phyloP scores from a whole-genome alignment of 2,329 filamentous ascomycete species.

The Geosmithia morbida region DNA sequence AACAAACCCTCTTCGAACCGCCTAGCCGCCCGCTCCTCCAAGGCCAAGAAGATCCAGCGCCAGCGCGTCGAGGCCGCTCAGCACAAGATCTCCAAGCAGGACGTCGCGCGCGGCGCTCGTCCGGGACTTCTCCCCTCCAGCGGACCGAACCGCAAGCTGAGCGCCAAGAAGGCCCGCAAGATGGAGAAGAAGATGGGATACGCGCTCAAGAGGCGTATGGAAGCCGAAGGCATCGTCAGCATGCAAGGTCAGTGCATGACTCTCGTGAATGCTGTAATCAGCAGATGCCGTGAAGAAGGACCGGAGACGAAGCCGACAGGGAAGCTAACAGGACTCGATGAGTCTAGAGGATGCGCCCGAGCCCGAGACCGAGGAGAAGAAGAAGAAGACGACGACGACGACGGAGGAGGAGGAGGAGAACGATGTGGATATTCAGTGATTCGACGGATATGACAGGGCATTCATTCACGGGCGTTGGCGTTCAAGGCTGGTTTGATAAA shows the following conservation, averaged over 20 bases:
- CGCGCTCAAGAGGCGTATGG: conserved; percentile 36
- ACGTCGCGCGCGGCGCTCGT: conserved; percentile 33
- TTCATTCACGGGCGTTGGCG: too few species aligned
- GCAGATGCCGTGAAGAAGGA: background rate
- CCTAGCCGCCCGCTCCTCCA: conserved; percentile 28
- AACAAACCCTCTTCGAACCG: conserved; percentile 42
- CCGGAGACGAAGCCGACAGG: background rate
- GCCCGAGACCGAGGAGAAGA: conserved; percentile 1
- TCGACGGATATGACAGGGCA: too few species aligned
- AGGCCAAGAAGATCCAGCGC: conserved; percentile 25
- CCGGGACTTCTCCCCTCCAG: conserved; percentile 39
- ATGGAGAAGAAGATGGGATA: conserved; percentile 37
- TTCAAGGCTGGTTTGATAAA: too few species aligned
- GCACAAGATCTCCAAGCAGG: conserved; percentile 24
- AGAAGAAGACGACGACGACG: too few species aligned
- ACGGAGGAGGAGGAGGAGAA: conserved; percentile 3
- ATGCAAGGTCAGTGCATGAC: conserved; percentile 29
- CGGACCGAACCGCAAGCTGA: conserved; percentile 34
- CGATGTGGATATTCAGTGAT: conserved; percentile 8
- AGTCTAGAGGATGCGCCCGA: background rate
- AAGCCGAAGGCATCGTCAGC: conserved; percentile 30
- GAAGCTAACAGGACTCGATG: background rate
- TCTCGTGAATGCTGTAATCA: too few species aligned
- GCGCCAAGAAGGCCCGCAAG: conserved; percentile 42
- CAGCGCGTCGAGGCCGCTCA: conserved; percentile 23